These are phyloP conservation scores for Sporisorium reilianum DNA, from an alignment of 1,284 basidiomycete species.

Conservation along the genomic window DNA sequence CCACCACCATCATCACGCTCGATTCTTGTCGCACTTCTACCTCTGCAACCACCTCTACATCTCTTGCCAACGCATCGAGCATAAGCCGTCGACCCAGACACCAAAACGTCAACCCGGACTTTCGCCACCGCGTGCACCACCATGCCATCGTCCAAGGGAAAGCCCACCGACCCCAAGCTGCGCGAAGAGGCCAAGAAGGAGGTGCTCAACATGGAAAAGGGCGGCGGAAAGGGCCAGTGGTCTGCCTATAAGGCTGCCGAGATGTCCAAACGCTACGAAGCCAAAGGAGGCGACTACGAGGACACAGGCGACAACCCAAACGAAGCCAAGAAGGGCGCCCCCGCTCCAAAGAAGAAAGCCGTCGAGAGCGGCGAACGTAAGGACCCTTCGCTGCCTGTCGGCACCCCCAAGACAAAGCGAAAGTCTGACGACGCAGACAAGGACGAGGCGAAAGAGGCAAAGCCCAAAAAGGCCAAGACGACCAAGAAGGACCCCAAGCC, in stretches of 20 bases:
- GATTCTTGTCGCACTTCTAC: not conserved
- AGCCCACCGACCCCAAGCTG: constrained; percentile 71
- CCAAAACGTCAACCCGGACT: not conserved
- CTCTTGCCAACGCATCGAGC: not conserved
- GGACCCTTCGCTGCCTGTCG: constrained; percentile 35
- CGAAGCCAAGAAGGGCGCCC: constrained; percentile 70
- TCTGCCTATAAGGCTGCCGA: constrained; percentile 70
- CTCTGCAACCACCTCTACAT: not conserved
- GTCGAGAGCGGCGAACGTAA: constrained; percentile 47
- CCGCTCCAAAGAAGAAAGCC: constrained; percentile 68
- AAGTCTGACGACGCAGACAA: constrained; percentile 7
- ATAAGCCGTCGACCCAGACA: not conserved
- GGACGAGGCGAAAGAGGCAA: constrained; percentile 9
- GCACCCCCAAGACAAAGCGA: constrained; percentile 28
- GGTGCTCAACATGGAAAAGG: constrained; percentile 69
- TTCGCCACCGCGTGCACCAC: not conserved
- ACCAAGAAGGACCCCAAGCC: constrained; percentile 37
- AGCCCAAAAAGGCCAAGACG: constrained; percentile 19
- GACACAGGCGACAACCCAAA: constrained; percentile 71
- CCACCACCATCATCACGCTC: not conserved
- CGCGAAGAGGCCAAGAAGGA: constrained; percentile 70
- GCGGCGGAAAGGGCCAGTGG: constrained; percentile 70
- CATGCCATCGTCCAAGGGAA: constrained; percentile 71
- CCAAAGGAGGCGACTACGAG: constrained; percentile 70
- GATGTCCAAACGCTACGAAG: constrained; percentile 71